Evolutionary conservation across 2,329 filamentous ascomycete genomes (phyloP).

Genomic region (Diplodia mutila): DNA sequence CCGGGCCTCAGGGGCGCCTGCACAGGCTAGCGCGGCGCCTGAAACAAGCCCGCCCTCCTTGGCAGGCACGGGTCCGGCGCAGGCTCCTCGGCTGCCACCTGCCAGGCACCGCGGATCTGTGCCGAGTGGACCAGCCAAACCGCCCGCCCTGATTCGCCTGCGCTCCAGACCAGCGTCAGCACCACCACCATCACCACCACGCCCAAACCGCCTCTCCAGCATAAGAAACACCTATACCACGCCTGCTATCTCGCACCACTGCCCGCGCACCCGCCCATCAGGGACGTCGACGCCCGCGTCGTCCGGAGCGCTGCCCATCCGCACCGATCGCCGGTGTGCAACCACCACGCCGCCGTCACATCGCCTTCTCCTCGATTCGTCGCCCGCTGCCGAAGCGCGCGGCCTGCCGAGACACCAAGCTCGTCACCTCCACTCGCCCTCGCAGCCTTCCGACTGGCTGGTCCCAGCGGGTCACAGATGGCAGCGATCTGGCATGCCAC

Average conservation of each 20-base stretch:
- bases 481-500: not conserved
- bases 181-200: too few relatives aligned
- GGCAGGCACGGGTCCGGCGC: slow-evolving; percentile 2
- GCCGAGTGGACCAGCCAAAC: not conserved
- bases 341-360: not conserved
- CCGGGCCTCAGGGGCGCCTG: slow-evolving; percentile 3
- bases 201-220: not conserved
- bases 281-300: not conserved
- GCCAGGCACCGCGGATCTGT: not conserved
- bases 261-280: not conserved
- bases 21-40: slow-evolving; percentile 8
- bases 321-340: not conserved
- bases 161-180: not conserved
- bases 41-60: slow-evolving; percentile 10
- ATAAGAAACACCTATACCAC: slow-evolving; percentile 9
- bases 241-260: not conserved
- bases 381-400: slow-evolving; percentile 9
- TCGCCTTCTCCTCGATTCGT: not conserved
- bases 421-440: slow-evolving; percentile 1
- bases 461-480: not conserved
- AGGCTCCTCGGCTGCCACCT: too few relatives aligned
- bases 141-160: not conserved
- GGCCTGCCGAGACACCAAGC: slow-evolving; percentile 11
- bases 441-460: not conserved
- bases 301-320: not conserved